Percentiles rank a stretch among this genome's conserved stretches.
phyloP scores from a whole-genome alignment of 768 basidiomycete genomes.

The Dendrothele bispora region DNA sequence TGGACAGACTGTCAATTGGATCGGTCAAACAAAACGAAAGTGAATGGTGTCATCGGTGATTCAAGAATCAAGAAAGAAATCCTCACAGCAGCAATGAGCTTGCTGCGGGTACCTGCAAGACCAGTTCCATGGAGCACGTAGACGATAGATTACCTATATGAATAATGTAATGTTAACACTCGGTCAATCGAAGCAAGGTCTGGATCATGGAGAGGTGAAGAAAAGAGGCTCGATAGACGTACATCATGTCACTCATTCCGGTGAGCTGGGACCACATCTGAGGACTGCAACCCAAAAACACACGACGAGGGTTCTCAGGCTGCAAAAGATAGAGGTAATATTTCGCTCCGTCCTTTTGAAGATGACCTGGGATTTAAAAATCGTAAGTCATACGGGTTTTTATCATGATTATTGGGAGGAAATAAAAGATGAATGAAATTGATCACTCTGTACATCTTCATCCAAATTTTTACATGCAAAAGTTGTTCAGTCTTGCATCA shows the following conservation, averaged over 20 bases:
- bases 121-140: slow-evolving; percentile 80
- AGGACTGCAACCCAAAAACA: slow-evolving; percentile 61
- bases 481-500: no score
- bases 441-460: no score
- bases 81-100: slow-evolving; percentile 69
- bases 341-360: slow-evolving; percentile 72
- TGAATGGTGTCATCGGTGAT: slow-evolving; percentile 13
- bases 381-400: no score
- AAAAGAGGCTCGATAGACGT: slow-evolving; percentile 13
- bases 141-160: slow-evolving; percentile 53
- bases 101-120: slow-evolving; percentile 69
- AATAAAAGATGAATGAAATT: no score
- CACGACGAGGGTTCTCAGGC: slow-evolving; percentile 66
- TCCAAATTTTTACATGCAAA: no score
- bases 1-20: slow-evolving; percentile 52
- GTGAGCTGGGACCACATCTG: slow-evolving; percentile 81
- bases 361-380: no score
- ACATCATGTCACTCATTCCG: slow-evolving; percentile 85
- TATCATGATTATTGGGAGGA: no score
- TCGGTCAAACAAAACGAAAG: neutral
- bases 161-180: neutral
- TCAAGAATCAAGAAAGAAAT: neutral
- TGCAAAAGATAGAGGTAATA: slow-evolving; percentile 66
- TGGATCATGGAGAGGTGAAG: neutral
- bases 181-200: neutral